A percentile compares a stretch with the other conserved stretches of the same genome.
phyloP scores from a whole-genome alignment of 2,329 filamentous ascomycete species.

The Hirsutella minnesotensis region DNA sequence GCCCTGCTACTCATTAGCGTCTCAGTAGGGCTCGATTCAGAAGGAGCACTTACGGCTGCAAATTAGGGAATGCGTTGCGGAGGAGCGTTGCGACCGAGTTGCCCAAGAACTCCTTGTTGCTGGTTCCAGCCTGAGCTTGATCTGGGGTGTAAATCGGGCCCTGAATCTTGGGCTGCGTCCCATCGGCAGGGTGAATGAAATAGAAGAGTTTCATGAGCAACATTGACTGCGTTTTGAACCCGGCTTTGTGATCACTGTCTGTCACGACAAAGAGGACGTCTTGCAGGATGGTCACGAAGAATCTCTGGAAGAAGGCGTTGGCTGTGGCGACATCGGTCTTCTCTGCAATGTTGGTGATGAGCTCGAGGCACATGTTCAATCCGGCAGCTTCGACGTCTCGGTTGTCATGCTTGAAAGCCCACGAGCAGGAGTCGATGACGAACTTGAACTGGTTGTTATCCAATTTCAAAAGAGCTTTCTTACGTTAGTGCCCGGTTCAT shows the following conservation, averaged over 20 bases:
- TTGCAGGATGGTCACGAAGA: slow-evolving; percentile 90
- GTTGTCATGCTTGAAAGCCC: slow-evolving; percentile 99
- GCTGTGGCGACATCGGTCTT: slow-evolving; percentile 77
- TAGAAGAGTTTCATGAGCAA: slow-evolving; percentile 92
- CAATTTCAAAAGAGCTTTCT: slow-evolving; percentile 70
- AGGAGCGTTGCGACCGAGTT: slow-evolving; percentile 79
- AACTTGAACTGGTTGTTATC: slow-evolving; percentile 98
- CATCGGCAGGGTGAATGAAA: slow-evolving; percentile 67
- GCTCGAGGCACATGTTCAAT: slow-evolving; percentile 93
- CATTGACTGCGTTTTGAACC: slow-evolving; percentile 96
- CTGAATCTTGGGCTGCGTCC: slow-evolving; percentile 68
- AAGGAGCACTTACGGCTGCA: slow-evolving; percentile 59
- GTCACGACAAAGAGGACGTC: slow-evolving; percentile 98
- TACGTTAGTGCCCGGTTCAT: not conserved
- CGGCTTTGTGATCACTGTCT: slow-evolving; percentile 95
- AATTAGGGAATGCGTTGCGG: slow-evolving; percentile 83
- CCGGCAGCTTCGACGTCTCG: slow-evolving; percentile 93
- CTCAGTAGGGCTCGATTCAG: not conserved
- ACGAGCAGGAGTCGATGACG: slow-evolving; percentile 98
- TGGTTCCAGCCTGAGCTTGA: slow-evolving; percentile 70
- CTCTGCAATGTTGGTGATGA: slow-evolving; percentile 95
- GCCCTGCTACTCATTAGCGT: slow-evolving; percentile 32
- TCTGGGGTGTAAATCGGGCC: slow-evolving; percentile 81
- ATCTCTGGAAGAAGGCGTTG: slow-evolving; percentile 94
- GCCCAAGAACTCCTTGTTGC: slow-evolving; percentile 81